Base-by-base conservation (phyloP, 352 stramenopile genomes). In the Lagenidium giganteum region DNA sequence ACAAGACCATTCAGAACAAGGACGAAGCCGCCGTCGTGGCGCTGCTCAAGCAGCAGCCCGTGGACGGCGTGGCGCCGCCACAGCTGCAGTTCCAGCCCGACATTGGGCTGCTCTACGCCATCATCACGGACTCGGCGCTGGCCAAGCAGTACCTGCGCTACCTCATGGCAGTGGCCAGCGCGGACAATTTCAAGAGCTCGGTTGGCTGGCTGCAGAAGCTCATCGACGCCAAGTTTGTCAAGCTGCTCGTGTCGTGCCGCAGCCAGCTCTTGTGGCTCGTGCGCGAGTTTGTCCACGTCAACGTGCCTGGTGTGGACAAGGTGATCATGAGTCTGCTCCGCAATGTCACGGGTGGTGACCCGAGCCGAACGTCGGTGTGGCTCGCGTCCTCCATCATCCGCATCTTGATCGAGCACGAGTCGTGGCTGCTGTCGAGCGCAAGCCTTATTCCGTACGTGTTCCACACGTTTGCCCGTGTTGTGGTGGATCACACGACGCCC, bases 261-360 rank as follows among this genome's bases (percentile, higher is more conserved):
- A 87, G 72, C 38, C 77, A 93, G 31, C 42, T 93, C 46, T 56
- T 91, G 16, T 93, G 78, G 78, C 63, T 93, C 5, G 67, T 91
- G 20, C 61, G 79, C 28, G 79, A 91, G 33, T 61, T 93, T 3
- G 81, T 91, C 38, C 81, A 93, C 46, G 28, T 81, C 7, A 88
- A 84, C 31, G 67, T 69, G 4, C 60, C 75, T 0, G 72, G 69
- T 3, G 62, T 93, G 21, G 81, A 93, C 53, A 83, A 78, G 17
- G 70, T 88, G 3, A 75, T 93, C 54, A 63, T 86, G 14, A 71
- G 69, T 34, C 56, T 93, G 17, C 78, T 91, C 69, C 70, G 81
- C 28, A 82, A 88, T 38, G 42, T 89, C 25, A 73, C 64, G 0
- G 76, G 69, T 29, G 79, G 76, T 28, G 70, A 88, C 44, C 62